phyloP scores from a whole-genome alignment of 768 basidiomycete species.

The Clathrus columnatus region DNA sequence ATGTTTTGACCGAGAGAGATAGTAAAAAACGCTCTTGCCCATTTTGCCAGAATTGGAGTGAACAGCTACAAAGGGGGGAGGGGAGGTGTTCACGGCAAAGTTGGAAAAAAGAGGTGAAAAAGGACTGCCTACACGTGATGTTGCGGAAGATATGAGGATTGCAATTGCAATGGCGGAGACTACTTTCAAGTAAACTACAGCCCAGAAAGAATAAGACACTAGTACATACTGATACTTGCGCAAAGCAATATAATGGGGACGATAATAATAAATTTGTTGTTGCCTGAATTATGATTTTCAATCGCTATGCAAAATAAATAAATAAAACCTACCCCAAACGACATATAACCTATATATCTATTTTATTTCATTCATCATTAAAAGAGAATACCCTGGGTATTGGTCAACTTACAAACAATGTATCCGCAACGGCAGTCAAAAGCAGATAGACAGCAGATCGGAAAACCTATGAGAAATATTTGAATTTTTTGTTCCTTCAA shows the following conservation, averaged over 20 bases:
- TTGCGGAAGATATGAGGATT: not conserved
- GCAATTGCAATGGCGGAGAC: not conserved
- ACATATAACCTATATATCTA: conserved; percentile 2
- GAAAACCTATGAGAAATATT: not conserved
- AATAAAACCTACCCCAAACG: not conserved
- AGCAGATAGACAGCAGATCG: not conserved
- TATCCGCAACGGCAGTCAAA: conserved; percentile 3
- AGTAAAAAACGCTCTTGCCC: conserved; percentile 1
- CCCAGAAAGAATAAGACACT: not conserved
- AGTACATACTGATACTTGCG: not conserved
- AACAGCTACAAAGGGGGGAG: not conserved
- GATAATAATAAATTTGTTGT: not conserved
- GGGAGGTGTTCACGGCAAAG: too few species aligned
- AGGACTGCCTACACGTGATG: not conserved
- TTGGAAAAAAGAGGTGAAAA: not conserved
- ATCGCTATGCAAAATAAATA: not conserved
- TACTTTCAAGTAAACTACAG: not conserved
- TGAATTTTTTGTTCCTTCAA: not conserved
- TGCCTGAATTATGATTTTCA: not conserved
- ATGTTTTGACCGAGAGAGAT: not conserved
- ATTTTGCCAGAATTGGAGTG: not conserved
- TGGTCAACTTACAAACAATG: not conserved
- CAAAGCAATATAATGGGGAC: not conserved
- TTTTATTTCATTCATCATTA: not conserved
- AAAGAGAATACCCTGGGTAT: not conserved